A percentile compares a stretch with the other conserved stretches of the same genome.
Evolutionary conservation across 352 stramenopile genomes (phyloP).

Genomic region (Phytophthora citricola): DNA sequence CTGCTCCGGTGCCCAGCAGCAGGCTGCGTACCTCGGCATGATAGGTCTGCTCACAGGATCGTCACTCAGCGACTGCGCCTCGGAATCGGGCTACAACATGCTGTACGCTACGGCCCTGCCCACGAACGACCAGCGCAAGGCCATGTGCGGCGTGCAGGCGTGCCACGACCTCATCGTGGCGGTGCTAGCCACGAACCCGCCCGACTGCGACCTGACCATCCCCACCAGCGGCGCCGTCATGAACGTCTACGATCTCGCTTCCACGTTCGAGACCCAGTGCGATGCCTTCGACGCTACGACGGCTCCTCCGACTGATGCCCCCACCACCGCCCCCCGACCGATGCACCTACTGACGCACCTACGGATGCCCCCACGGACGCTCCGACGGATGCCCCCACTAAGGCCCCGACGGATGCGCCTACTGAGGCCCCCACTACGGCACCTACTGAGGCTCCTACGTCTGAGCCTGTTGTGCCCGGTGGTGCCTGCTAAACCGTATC

Average conservation of each 20-base stretch:
- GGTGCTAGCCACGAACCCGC: constrained; percentile 35
- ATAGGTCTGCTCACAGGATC: constrained; percentile 21
- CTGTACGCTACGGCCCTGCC: constrained; percentile 35
- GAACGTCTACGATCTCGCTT: constrained; percentile 46
- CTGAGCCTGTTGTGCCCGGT: constrained; percentile 23
- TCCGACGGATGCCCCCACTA: constrained; percentile 9
- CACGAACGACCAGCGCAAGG: constrained; percentile 26
- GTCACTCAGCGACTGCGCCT: constrained; percentile 29
- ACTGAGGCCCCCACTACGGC: constrained; percentile 12
- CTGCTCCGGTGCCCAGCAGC: constrained; percentile 20
- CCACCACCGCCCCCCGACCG: neutral
- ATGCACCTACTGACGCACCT: constrained; percentile 4
- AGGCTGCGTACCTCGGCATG: constrained; percentile 37
- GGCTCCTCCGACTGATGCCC: constrained; percentile 17
- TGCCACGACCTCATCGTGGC: constrained; percentile 42
- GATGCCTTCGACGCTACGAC: constrained; percentile 13
- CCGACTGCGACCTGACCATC: constrained; percentile 50
- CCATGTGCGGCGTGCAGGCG: constrained; percentile 37
- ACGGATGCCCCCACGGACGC: constrained; percentile 8
- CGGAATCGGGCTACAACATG: constrained; percentile 47
- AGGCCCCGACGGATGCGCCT: constrained; percentile 12
- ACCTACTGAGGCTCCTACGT: neutral
- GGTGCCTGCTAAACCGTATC: constrained; percentile 15
- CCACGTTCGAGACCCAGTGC: constrained; percentile 29
- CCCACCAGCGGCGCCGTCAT: constrained; percentile 46